Evolutionary conservation across 2,329 filamentous ascomycete species (phyloP), one percentile per base, ranked within the genome.

Genomic region (Xylaria sp.): DNA sequence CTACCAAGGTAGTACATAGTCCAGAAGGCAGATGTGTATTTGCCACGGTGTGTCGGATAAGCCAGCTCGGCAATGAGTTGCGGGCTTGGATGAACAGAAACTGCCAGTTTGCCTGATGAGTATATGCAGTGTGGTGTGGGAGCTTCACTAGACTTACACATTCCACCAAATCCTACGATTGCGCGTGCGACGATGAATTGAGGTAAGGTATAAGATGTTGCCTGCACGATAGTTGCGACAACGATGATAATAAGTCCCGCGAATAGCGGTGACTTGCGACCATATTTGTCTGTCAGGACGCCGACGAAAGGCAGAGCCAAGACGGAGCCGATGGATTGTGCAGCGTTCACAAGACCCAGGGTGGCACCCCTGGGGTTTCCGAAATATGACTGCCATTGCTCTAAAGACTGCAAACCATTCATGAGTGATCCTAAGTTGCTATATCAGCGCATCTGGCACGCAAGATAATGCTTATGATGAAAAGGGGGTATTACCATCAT

Each of bases 401-500:
- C 68, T 0, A 84, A 74, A 9, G 80, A 78, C 72, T 84, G 82
- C 3, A 84, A 76, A 10, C 81, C 80, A 67, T 82, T 82, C 78
- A 82, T 62, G 34, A 62, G 50, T 34, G 59, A 62, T 5, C 59
- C 59, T 62, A 34, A 54, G 13, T 20, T 2, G 15, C 13, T 0
- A 54, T 23, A 34, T 62, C 13, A 62, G 48, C 20, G 34, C 15
- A 18, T 41, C 46, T 20, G 5, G 10, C 9, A n/a, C 4, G 10
- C 1, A 0, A 15, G 15, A 20, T 1, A 23, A 13, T n/a, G 25
- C 4, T 23, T 60, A 60, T 15, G 18, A 54, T 7, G 34, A 54
- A 52, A 52, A n/a, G 13, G 57, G 28, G 18, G 18, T 15, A 10
- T 18, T 62, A 62, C 59, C 59, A 54, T 62, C 59, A 44, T 62